Evolutionary conservation across 2,329 filamentous ascomycete genomes (phyloP).

Genomic region (Blastomyces parvus): DNA sequence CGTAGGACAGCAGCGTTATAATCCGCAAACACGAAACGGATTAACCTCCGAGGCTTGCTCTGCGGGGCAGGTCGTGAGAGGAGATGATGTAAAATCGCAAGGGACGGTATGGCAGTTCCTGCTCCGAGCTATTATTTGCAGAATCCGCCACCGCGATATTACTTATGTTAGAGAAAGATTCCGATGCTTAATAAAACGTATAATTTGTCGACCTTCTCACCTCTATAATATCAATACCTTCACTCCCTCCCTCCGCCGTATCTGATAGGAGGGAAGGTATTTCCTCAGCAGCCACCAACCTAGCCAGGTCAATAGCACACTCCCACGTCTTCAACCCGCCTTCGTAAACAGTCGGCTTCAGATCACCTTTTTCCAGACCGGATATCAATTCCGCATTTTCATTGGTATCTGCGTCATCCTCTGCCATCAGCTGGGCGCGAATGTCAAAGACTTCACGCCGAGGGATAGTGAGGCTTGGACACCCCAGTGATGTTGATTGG

Average conservation of each 20-base stretch:
- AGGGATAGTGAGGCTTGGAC: slow-evolving; percentile 31
- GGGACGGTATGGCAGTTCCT: slow-evolving; percentile 51
- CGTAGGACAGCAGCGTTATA: slow-evolving; percentile 52
- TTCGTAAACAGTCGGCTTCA: slow-evolving; percentile 54
- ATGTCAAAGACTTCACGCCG: slow-evolving; percentile 56
- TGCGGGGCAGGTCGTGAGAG: slow-evolving; percentile 26
- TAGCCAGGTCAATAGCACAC: slow-evolving; percentile 52
- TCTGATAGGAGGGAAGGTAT: slow-evolving; percentile 9
- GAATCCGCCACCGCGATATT: background rate
- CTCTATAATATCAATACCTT: slow-evolving; percentile 22
- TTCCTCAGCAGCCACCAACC: slow-evolving; percentile 22
- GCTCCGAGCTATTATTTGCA: slow-evolving; percentile 44
- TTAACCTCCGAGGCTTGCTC: slow-evolving; percentile 12
- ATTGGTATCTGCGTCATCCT: slow-evolving; percentile 36
- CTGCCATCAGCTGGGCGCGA: slow-evolving; percentile 54
- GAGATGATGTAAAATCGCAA: slow-evolving; percentile 46
- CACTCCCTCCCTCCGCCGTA: slow-evolving; percentile 22
- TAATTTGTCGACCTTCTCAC: slow-evolving; percentile 15
- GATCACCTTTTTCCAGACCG: slow-evolving; percentile 47
- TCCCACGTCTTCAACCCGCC: slow-evolving; percentile 63
- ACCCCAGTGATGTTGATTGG: slow-evolving; percentile 22
- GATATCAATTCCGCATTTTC: slow-evolving; percentile 37
- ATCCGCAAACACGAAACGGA: slow-evolving; percentile 50
- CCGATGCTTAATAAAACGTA: background rate
- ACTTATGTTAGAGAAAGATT: background rate